A percentile compares a stretch with the other conserved stretches of the same genome.
These are phyloP conservation scores for Kuraishia piskuri DNA, from an alignment of 805 yeast genomes.

Conservation along the genomic window DNA sequence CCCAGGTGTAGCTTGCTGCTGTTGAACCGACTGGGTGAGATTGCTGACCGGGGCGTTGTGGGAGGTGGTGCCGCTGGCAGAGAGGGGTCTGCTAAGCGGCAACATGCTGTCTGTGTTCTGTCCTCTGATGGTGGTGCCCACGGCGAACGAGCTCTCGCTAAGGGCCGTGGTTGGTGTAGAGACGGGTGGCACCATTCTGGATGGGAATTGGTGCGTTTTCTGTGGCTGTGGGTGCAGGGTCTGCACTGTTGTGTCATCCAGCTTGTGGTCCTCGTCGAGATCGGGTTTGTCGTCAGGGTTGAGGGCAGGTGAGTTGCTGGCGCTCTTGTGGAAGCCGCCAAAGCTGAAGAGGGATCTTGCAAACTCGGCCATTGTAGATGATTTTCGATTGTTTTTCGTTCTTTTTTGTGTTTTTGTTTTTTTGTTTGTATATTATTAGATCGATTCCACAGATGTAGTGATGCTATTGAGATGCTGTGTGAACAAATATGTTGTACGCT, in stretches of 20 bases:
- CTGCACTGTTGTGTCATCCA: not conserved
- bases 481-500: too few species aligned
- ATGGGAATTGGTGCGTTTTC: conserved; percentile 17
- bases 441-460: too few species aligned
- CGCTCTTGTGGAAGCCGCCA: conserved; percentile 10
- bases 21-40: conserved; percentile 4
- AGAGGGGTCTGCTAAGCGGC: conserved; percentile 10
- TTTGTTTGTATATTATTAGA: too few species aligned
- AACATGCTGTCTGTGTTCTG: conserved; percentile 19
- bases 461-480: not conserved
- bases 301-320: conserved; percentile 12
- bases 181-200: conserved; percentile 32
- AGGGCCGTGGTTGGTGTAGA: conserved; percentile 66
- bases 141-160: conserved; percentile 50
- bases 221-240: not conserved
- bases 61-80: conserved; percentile 7
- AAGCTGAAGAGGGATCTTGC: conserved; percentile 29
- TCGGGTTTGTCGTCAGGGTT: not conserved
- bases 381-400: not conserved
- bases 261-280: not conserved
- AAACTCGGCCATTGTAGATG: conserved; percentile 26
- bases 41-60: conserved; percentile 13
- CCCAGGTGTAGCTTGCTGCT: conserved; percentile 24
- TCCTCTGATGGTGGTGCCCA: conserved; percentile 54
- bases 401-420: not conserved